Evolutionary conservation across 495 filamentous ascomycete genomes (phyloP).

Genomic region (Annulohypoxylon stygium): DNA sequence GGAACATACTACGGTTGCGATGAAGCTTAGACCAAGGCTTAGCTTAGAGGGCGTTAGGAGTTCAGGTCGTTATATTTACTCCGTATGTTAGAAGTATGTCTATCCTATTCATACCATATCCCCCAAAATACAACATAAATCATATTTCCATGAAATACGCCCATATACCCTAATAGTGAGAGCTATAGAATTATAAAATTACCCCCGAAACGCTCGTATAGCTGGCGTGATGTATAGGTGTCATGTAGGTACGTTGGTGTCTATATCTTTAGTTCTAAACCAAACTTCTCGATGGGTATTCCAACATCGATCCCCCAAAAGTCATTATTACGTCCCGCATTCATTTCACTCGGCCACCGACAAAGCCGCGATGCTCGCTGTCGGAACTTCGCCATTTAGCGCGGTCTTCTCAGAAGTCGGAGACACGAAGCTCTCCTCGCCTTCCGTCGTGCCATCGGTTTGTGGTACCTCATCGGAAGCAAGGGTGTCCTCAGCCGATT

Average conservation of each 20-base stretch:
- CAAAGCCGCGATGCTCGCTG: slow-evolving; percentile 32
- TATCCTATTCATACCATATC: slow-evolving; percentile 19
- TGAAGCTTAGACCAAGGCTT: slow-evolving; percentile 9
- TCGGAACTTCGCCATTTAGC: slow-evolving; percentile 38
- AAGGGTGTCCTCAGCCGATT: slow-evolving; percentile 28
- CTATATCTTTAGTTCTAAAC: slow-evolving; percentile 7
- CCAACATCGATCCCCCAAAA: not conserved
- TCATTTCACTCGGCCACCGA: slow-evolving; percentile 26
- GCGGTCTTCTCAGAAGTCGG: slow-evolving; percentile 24
- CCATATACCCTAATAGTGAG: slow-evolving; percentile 9
- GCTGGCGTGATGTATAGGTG: slow-evolving; percentile 9
- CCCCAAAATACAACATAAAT: slow-evolving; percentile 1
- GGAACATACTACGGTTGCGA: not conserved
- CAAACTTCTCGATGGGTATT: slow-evolving; percentile 3
- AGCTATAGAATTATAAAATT: not conserved
- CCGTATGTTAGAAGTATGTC: slow-evolving; percentile 4
- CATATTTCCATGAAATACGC: slow-evolving; percentile 21
- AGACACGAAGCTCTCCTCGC: slow-evolving; percentile 30
- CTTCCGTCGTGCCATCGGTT: slow-evolving; percentile 38
- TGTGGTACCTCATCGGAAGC: slow-evolving; percentile 34
- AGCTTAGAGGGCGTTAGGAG: slow-evolving; percentile 24
- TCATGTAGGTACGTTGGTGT: slow-evolving; percentile 17
- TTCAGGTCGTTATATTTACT: slow-evolving; percentile 23
- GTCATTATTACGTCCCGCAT: not conserved
- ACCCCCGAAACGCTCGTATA: not conserved